Base-by-base conservation (phyloP, 2,329 filamentous ascomycete genomes). In the Sphaerostilbella broomeana region DNA sequence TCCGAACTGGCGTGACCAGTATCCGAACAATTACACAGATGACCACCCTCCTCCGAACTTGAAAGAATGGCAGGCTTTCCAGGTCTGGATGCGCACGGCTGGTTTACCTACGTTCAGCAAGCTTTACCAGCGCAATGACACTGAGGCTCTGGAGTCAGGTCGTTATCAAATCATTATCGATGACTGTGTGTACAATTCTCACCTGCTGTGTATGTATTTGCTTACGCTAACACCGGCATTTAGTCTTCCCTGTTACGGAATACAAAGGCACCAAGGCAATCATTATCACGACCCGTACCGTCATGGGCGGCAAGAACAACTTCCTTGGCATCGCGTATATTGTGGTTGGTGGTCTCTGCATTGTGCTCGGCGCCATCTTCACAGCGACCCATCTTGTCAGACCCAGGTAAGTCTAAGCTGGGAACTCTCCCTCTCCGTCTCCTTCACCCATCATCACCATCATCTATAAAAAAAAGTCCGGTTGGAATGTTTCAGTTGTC, bases 61-160 rank as follows among this genome's bases (percentile, higher is more conserved):
- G 13, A 73, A 81, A 47, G 65, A 78, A 1, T 81, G 87, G 65
- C 84, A 95, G 60, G 79, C 80, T 29, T 94, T 98, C 61, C 89
- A 95, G 65, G 89, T 97, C 16, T 98, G 92, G 92, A 98, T 98
- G 92, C 81, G 92, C 52, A 94, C 94, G 2, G 92, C 92, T 17
- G 92, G 90, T 42, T 67, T 97, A 53, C 92, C 92, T 1, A 84
- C 83, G 5, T 98, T 98, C 60, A 95, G 86, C 74, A 98, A 98
- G 68, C 70, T 98, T 32, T 86, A 87, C 31, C 77, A 83, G 61
- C 77, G 88, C 44, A 95, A 95, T 56, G 83, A 95, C 57, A 70
- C 69, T 1, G 66, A 72, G 2, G 59, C 67, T 1, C 83, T 98
- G 83, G 54, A 58, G 22, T 57, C 67, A 12, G 92, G 90, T 19